A percentile compares a stretch with the other conserved stretches of the same genome.
These are phyloP conservation scores for Wallacemonas collosoma DNA, from an alignment of 208 protist species.

Conservation along the genomic window DNA sequence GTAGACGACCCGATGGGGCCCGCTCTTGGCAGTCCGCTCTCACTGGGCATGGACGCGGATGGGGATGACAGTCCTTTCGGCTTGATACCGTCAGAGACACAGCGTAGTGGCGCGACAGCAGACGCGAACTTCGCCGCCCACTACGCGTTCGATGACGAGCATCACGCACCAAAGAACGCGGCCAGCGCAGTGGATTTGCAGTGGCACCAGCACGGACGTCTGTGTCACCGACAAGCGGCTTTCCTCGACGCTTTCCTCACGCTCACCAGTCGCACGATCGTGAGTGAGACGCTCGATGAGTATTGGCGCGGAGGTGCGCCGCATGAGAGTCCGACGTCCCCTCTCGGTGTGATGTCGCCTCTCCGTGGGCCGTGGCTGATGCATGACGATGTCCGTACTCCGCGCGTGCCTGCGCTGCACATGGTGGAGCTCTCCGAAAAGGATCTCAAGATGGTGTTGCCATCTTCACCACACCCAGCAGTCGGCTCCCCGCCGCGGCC, in stretches of 20 bases:
- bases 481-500: too few relatives aligned
- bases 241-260: constrained; percentile 8
- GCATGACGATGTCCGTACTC: not conserved
- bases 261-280: constrained; percentile 11
- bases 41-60: not conserved
- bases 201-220: not conserved
- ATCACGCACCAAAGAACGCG: not conserved
- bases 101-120: not conserved
- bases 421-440: constrained; percentile 8
- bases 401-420: not conserved
- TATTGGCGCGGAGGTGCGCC: not conserved
- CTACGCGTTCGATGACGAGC: constrained; percentile 5
- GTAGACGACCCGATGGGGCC: not conserved
- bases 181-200: not conserved
- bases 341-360: not conserved
- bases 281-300: constrained; percentile 10
- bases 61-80: not conserved
- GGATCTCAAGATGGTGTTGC: not conserved
- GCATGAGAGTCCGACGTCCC: not conserved
- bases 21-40: not conserved
- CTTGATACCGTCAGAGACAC: not conserved
- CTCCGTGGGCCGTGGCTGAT: not conserved
- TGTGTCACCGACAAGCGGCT: not conserved
- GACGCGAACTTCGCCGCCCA: not conserved
- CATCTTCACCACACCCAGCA: not conserved